A percentile compares a stretch with the other conserved stretches of the same genome.
Evolutionary conservation across 306 rosid species (phyloP).

Genomic region (Quercus robur): DNA sequence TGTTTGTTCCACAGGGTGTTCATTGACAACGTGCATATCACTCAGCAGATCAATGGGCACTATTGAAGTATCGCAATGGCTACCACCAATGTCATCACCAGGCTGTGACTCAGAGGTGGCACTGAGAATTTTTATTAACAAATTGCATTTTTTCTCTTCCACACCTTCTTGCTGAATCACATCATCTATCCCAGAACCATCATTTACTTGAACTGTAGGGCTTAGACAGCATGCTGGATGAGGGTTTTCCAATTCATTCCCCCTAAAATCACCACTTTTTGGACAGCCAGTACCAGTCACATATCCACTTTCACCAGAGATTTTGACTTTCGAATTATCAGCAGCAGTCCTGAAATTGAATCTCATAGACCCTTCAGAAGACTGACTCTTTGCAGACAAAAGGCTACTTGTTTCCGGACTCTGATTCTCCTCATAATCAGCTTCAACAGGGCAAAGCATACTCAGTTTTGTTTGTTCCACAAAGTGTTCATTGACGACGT

Average conservation of each 20-base stretch:
- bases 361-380: constrained; percentile 3
- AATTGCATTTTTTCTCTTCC: constrained; percentile 6
- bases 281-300: too few species aligned
- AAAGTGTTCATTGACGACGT: background rate
- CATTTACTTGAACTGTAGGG: constrained; percentile 11
- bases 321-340: background rate
- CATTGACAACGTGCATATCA: background rate
- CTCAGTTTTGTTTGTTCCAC: background rate
- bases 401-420: background rate
- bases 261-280: background rate
- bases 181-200: background rate
- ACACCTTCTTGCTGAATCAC: background rate
- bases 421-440: background rate
- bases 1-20: background rate
- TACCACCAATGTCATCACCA: background rate
- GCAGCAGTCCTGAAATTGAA: background rate
- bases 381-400: background rate
- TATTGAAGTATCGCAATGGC: background rate
- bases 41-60: background rate
- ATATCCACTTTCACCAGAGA: too few species aligned
- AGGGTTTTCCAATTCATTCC: constrained; percentile 9
- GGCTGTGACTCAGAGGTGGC: background rate
- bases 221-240: background rate
- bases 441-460: background rate
- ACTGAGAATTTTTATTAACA: constrained; percentile 5